These are phyloP conservation scores for Monilinia fructicola DNA, from an alignment of 2,329 filamentous ascomycete species.

Conservation along the genomic window DNA sequence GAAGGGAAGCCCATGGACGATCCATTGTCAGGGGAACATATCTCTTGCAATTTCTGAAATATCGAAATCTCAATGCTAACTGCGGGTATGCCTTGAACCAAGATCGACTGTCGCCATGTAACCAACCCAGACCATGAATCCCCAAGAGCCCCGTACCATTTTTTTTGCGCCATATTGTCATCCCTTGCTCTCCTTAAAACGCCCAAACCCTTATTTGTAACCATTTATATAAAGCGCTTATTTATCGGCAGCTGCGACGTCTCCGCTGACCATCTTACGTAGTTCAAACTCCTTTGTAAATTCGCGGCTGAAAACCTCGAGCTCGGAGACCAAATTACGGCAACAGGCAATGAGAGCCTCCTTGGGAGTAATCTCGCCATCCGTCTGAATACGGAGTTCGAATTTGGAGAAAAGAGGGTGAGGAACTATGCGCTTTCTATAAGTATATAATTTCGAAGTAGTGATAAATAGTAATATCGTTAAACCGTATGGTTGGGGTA, in stretches of 20 bases:
- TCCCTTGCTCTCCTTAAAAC: background rate
- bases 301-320: slow-evolving; percentile 77
- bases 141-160: background rate
- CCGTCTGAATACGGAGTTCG: slow-evolving; percentile 83
- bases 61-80: background rate
- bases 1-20: background rate
- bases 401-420: slow-evolving; percentile 52
- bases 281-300: slow-evolving; percentile 92
- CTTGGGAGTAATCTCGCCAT: slow-evolving; percentile 84
- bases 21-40: background rate
- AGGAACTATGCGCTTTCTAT: slow-evolving; percentile 36
- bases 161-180: slow-evolving; percentile 9
- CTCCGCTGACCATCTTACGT: slow-evolving; percentile 71
- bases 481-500: slow-evolving; percentile 37
- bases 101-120: background rate
- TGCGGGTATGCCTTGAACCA: slow-evolving; percentile 4
- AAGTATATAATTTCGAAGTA: slow-evolving; percentile 4
- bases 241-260: slow-evolving; percentile 28
- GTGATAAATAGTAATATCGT: background rate
- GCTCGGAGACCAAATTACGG: slow-evolving; percentile 76
- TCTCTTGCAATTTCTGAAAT: slow-evolving; percentile 13
- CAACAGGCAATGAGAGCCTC: slow-evolving; percentile 81
- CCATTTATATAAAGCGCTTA: slow-evolving; percentile 14
- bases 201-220: background rate
- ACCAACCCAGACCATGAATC: slow-evolving; percentile 6